phyloP scores from a whole-genome alignment of 2,329 filamentous ascomycete species.

The Fusarium brevicatenulatum region DNA sequence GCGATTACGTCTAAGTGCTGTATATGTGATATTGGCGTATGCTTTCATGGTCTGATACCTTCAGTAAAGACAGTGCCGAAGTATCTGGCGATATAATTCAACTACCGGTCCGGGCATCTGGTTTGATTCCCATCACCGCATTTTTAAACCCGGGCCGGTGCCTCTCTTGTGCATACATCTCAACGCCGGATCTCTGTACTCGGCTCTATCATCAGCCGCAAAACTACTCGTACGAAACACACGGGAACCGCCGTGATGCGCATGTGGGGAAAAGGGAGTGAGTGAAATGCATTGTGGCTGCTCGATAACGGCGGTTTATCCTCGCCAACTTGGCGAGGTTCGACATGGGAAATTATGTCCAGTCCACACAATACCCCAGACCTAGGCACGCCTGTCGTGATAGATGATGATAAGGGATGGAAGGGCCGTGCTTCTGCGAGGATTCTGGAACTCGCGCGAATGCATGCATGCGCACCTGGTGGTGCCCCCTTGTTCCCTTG shows the following conservation, averaged over 20 bases:
- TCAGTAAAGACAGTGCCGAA: background rate
- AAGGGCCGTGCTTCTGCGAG: slow-evolving; percentile 32
- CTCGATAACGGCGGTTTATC: slow-evolving; percentile 28
- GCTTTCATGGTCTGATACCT: background rate
- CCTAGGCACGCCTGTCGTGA: background rate
- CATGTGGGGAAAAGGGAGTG: slow-evolving; percentile 5
- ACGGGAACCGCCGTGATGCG: slow-evolving; percentile 32
- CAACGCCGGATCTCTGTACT: background rate
- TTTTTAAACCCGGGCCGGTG: slow-evolving; percentile 38
- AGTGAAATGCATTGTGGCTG: slow-evolving; percentile 20
- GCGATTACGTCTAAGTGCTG: background rate
- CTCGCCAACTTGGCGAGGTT: slow-evolving; percentile 23
- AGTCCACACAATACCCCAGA: slow-evolving; percentile 13
- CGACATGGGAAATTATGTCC: slow-evolving; percentile 7
- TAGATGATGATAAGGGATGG: background rate
- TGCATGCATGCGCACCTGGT: background rate
- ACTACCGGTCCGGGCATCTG: slow-evolving; percentile 34
- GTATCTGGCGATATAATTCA: background rate
- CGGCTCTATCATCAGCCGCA: background rate
- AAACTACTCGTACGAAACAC: slow-evolving; percentile 26
- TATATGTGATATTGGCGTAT: background rate
- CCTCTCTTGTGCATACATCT: background rate
- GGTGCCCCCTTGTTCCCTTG: slow-evolving; percentile 1
- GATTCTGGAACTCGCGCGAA: slow-evolving; percentile 40
- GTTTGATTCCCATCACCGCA: background rate